Evolutionary conservation across 139 green algal genomes (phyloP), one percentile per base, ranked within the genome.

Genomic region (Bryopsis sp.): DNA sequence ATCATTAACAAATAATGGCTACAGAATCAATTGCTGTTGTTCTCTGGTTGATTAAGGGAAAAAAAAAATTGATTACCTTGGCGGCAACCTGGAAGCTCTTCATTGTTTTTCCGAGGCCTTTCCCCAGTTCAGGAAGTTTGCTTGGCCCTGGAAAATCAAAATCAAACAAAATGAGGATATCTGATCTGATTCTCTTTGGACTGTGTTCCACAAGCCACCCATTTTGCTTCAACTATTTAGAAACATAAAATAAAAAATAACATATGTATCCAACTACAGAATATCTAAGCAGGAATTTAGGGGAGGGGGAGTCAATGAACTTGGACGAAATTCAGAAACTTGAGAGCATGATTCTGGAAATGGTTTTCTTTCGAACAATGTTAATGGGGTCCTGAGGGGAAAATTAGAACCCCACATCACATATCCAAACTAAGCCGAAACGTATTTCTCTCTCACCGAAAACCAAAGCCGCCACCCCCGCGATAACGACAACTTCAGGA

Each of bases 91-190:
- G 90, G 72, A 96, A 96, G 74, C 78, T 89, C 82, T 96, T 97
- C 1, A 95, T 81, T 0, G 92, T 97, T 78, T 95, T 91, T 15
- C 92, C 92, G 0, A 97, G 78, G 11, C 78, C 82, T 77, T 94
- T 96, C 31, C 92, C 92, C 1, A 97, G 75, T 71, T 96, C 92
- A 1, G 92, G 92, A 35, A 97, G 86, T 75, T 97, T 95, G 72
- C 78, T 90, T n/a, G 92, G 92, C 0, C 82, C 59, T 67, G 59
- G 2, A 47, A 54, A n/a, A n/a, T n/a, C n/a, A n/a, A n/a, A n/a
- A n/a, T n/a, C n/a, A n/a, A n/a, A n/a, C n/a, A n/a, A n/a, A n/a
- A n/a, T n/a, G n/a, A n/a, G n/a, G n/a, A n/a, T n/a, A n/a, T n/a
- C n/a, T n/a, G n/a, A n/a, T n/a, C n/a, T n/a, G n/a, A n/a, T n/a